phyloP scores from a whole-genome alignment of 2,329 filamentous ascomycete genomes.

The Triangularia verruculosa region DNA sequence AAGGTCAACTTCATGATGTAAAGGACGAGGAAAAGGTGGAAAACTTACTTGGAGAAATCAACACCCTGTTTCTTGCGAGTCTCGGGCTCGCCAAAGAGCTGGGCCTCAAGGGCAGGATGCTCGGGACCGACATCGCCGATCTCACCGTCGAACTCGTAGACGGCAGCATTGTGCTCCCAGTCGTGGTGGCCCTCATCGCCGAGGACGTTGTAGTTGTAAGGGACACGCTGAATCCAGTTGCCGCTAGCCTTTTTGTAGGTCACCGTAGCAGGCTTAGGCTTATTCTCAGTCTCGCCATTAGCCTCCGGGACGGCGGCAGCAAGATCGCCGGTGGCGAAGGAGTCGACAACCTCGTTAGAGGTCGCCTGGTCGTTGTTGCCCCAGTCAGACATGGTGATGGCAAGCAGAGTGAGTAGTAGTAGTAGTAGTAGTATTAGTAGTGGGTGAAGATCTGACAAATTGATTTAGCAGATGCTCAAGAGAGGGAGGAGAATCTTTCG shows the following conservation, averaged over 20 bases:
- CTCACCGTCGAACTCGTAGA: conserved; percentile 84
- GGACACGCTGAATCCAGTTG: conserved; percentile 46
- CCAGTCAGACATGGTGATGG: conserved; percentile 14
- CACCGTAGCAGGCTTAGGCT: conserved; percentile 8
- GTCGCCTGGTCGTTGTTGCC: conserved; percentile 7
- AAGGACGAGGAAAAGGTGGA: not conserved
- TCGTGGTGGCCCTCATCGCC: conserved; percentile 26
- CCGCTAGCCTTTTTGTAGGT: conserved; percentile 11
- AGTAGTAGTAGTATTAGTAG: not conserved
- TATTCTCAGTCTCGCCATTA: conserved; percentile 1
- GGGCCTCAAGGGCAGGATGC: conserved; percentile 65
- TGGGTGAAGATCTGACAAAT: not conserved
- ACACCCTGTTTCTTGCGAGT: conserved; percentile 53
- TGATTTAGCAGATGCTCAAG: not conserved
- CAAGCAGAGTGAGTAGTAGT: not conserved
- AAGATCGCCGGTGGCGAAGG: conserved; percentile 15
- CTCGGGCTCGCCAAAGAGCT: conserved; percentile 66
- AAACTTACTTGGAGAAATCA: conserved; percentile 60
- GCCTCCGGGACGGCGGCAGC: conserved; percentile 6
- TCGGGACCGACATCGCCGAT: conserved; percentile 80
- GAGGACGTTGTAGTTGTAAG: conserved; percentile 48
- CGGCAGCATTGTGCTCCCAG: conserved; percentile 55
- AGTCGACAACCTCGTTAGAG: not conserved
- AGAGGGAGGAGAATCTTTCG: conserved; percentile 1
- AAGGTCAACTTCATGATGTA: conserved; percentile 28